These are phyloP conservation scores for Xylaria grammica DNA, from an alignment of 495 filamentous ascomycete genomes.

Conservation along the genomic window DNA sequence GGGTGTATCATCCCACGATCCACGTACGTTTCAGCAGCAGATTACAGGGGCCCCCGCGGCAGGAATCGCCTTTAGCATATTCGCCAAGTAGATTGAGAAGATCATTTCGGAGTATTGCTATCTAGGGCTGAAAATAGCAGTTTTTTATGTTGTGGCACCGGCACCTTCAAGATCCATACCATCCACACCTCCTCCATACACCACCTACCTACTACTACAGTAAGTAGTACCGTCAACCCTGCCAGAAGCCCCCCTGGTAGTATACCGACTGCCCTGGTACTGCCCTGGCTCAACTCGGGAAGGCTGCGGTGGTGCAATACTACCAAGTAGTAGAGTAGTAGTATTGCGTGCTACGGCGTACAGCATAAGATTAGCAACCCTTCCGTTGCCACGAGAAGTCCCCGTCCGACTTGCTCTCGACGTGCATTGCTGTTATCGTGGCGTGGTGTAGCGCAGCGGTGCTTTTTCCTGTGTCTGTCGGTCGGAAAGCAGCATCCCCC, in stretches of 20 bases:
- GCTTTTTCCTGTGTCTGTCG: slow-evolving; percentile 9
- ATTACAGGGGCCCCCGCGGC: background rate
- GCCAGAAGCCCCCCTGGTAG: too few relatives aligned
- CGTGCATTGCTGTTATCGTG: slow-evolving; percentile 6
- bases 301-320: background rate
- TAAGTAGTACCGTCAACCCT: too few relatives aligned
- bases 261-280: too few relatives aligned
- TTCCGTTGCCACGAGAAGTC: slow-evolving; percentile 8
- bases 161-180: slow-evolving; percentile 10
- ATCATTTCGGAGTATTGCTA: slow-evolving; percentile 12
- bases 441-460: background rate
- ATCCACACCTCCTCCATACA: background rate
- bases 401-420: background rate
- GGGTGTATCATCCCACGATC: background rate
- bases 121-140: slow-evolving; percentile 18
- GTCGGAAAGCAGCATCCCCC: slow-evolving; percentile 2
- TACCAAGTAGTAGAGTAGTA: too few relatives aligned
- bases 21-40: slow-evolving; percentile 9
- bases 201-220: too few relatives aligned
- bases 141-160: slow-evolving; percentile 9
- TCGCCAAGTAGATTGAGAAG: too few relatives aligned
- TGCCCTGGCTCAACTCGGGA: background rate
- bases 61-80: background rate
- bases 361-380: background rate
- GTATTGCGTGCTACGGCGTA: slow-evolving; percentile 1